Evolutionary conservation across 805 yeast genomes (phyloP).

Genomic region (Kurtzmaniella cleridarum): DNA sequence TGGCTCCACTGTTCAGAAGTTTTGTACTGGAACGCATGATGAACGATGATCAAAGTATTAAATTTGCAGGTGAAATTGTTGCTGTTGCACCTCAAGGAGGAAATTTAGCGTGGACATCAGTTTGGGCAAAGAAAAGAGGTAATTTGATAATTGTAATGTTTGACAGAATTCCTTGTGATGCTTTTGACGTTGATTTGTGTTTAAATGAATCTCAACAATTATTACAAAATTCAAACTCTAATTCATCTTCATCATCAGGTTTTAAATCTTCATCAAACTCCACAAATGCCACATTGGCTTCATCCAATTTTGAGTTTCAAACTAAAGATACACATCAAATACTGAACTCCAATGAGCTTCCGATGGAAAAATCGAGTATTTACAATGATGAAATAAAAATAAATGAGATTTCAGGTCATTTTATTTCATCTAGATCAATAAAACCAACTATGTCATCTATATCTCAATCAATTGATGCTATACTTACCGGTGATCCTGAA

Average conservation of each 20-base stretch:
- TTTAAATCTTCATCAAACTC: too few relatives aligned
- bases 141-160: conserved; percentile 74
- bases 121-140: conserved; percentile 82
- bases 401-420: too few relatives aligned
- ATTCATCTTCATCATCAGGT: too few relatives aligned
- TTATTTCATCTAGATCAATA: too few relatives aligned
- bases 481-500: too few relatives aligned
- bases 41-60: conserved; percentile 35
- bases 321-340: conserved; percentile 16
- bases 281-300: too few relatives aligned
- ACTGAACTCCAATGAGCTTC: conserved; percentile 11
- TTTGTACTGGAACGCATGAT: conserved; percentile 47
- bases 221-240: too few relatives aligned
- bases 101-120: conserved; percentile 72
- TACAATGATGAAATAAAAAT: too few relatives aligned
- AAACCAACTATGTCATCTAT: too few relatives aligned
- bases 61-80: conserved; percentile 79
- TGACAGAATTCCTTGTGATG: conserved; percentile 68
- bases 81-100: conserved; percentile 68
- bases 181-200: conserved; percentile 49
- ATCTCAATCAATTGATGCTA: too few relatives aligned
- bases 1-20: conserved; percentile 69
- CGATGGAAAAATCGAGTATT: too few relatives aligned
- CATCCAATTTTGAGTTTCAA: conserved; percentile 6
- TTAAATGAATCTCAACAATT: conserved; percentile 5